Conservation (phyloP, 2,329 filamentous ascomycete genomes). For the Cadophora luteo-olivacea region DNA sequence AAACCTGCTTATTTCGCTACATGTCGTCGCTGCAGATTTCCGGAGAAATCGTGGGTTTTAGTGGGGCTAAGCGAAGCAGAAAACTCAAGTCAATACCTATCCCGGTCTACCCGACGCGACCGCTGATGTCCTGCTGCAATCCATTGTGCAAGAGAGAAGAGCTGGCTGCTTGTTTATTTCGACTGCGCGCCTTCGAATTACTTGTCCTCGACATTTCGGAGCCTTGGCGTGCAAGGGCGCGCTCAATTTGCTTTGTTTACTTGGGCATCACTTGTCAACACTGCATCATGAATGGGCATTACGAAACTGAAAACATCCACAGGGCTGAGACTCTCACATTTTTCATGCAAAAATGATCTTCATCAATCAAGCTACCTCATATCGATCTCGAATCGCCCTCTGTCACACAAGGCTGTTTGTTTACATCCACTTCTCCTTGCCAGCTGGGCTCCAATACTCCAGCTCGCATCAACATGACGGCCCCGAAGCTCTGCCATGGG, state of each 20-base stretch:
- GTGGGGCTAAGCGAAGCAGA: slow-evolving; percentile 2
- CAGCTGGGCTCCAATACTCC: too few species aligned
- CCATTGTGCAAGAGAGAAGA: not conserved
- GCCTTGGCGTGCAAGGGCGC: too few species aligned
- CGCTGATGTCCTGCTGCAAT: not conserved
- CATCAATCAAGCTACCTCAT: too few species aligned
- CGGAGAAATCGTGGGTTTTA: not conserved
- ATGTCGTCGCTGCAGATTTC: not conserved
- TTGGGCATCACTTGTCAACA: not conserved
- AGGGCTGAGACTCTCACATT: too few species aligned
- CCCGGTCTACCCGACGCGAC: not conserved
- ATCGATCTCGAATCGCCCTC: too few species aligned
- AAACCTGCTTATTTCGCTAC: not conserved
- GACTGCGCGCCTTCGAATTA: not conserved
- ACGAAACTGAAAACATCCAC: too few species aligned
- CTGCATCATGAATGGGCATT: not conserved
- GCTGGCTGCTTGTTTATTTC: too few species aligned
- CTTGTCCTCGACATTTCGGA: not conserved
- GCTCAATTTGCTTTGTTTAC: not conserved
- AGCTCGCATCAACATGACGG: too few species aligned
- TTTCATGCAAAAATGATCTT: too few species aligned
- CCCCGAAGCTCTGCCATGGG: too few species aligned
- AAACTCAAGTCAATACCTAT: slow-evolving; percentile 12
- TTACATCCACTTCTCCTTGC: too few species aligned
- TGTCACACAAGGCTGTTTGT: too few species aligned